Conservation (phyloP, 345 rosid genomes). For the Linum usitatissimum region DNA sequence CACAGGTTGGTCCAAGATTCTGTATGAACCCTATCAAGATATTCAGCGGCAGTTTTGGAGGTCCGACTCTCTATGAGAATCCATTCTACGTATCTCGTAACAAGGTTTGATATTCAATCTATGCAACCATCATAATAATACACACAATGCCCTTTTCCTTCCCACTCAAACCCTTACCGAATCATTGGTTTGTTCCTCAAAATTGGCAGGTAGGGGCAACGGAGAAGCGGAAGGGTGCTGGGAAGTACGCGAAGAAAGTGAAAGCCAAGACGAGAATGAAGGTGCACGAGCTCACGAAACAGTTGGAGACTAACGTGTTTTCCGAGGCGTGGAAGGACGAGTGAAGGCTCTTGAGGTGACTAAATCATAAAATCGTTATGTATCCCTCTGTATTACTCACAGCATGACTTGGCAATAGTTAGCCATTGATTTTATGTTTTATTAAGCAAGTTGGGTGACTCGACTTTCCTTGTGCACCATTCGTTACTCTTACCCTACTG, state of each 20-base stretch:
- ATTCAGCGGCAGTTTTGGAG: constrained; percentile 89
- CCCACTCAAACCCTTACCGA: too few relatives aligned
- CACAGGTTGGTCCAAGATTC: constrained; percentile 97
- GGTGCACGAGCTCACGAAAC: constrained; percentile 72
- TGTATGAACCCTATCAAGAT: constrained; percentile 95
- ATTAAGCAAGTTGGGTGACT: too few relatives aligned
- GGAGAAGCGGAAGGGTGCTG: constrained; percentile 67
- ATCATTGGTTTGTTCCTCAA: neutral
- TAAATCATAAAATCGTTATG: too few relatives aligned
- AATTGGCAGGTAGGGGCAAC: constrained; percentile 56
- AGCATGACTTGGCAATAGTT: too few relatives aligned
- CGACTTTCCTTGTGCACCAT: too few relatives aligned
- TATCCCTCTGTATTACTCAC: too few relatives aligned
- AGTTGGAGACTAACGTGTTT: constrained; percentile 84
- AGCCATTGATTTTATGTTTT: too few relatives aligned
- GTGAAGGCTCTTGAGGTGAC: too few relatives aligned
- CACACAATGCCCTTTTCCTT: too few relatives aligned
- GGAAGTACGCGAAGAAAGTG: constrained; percentile 75
- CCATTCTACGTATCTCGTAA: constrained; percentile 83
- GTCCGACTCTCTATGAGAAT: constrained; percentile 86
- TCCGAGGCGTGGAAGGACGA: constrained; percentile 80
- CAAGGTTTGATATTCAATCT: constrained; percentile 34
- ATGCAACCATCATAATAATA: too few relatives aligned
- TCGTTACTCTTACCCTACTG: too few relatives aligned
- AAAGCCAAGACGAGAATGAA: constrained; percentile 82